Percentiles rank a stretch among this genome's conserved stretches.
Evolutionary conservation across 257 asterid genomes (phyloP).

Genomic region (Nyctanthes arbortristis): DNA sequence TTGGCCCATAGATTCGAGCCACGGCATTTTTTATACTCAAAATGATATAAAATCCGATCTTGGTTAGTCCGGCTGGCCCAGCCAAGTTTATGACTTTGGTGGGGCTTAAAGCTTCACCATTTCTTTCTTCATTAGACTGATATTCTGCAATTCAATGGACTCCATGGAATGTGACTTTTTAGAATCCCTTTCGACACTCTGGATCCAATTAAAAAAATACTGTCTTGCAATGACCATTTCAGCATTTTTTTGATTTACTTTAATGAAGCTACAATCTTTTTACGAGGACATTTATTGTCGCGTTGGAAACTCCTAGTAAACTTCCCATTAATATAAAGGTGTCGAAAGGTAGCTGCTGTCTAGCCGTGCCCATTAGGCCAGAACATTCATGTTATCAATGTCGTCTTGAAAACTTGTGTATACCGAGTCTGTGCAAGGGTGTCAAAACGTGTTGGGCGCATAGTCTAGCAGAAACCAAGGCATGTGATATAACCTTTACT

Average conservation of each 20-base stretch:
- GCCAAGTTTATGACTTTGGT: neutral
- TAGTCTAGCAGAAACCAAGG: too few relatives aligned
- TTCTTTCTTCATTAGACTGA: neutral
- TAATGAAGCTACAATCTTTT: neutral
- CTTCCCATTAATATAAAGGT: neutral
- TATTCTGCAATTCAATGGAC: too few relatives aligned
- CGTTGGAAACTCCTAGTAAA: constrained; percentile 28
- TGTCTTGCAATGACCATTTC: neutral
- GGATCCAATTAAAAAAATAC: neutral
- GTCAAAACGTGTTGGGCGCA: too few relatives aligned
- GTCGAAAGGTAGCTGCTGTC: neutral
- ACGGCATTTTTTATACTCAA: too few relatives aligned
- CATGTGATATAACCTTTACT: too few relatives aligned
- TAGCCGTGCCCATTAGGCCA: neutral
- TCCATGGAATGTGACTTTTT: too few relatives aligned
- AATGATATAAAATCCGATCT: too few relatives aligned
- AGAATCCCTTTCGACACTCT: neutral
- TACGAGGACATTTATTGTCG: constrained; percentile 6
- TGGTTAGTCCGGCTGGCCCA: neutral
- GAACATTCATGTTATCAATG: too few relatives aligned
- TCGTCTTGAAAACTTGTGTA: too few relatives aligned
- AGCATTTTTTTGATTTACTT: neutral
- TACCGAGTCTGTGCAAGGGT: too few relatives aligned
- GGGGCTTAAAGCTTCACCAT: neutral
- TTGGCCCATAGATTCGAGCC: too few relatives aligned